Percentiles rank a stretch among this genome's conserved stretches.
These are phyloP conservation scores for Penicillium sp. DNA, from an alignment of 2,329 filamentous ascomycete species.

Conservation along the genomic window DNA sequence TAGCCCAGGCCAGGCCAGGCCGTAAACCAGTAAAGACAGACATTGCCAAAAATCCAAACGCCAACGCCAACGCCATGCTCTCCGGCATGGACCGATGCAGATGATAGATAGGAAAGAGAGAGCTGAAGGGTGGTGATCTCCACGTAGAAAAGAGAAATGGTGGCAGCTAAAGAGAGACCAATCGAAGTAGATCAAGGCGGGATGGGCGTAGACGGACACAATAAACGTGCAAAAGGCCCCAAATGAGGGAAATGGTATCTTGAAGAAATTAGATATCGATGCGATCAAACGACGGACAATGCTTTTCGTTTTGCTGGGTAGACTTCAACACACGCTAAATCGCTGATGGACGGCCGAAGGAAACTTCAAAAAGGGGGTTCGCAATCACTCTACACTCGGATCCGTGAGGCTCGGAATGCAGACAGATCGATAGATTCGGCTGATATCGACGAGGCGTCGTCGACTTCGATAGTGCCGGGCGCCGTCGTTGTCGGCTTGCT, in stretches of 20 bases:
- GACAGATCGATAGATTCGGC: conserved; percentile 39
- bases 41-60: conserved; percentile 10
- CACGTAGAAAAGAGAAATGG: conserved; percentile 2
- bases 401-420: conserved; percentile 35
- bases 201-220: not conserved
- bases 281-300: conserved; percentile 11
- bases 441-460: conserved; percentile 36
- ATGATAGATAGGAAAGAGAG: conserved; percentile 15
- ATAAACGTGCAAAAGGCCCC: conserved; percentile 7
- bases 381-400: conserved; percentile 17
- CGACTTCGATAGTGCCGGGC: conserved; percentile 36
- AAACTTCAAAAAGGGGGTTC: not conserved
- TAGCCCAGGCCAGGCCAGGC: not conserved
- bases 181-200: conserved; percentile 2
- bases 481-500: conserved; percentile 23
- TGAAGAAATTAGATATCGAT: conserved; percentile 9
- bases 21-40: conserved; percentile 1
- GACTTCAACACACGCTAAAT: conserved; percentile 27
- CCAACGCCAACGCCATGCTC: conserved; percentile 26
- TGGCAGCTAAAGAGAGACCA: conserved; percentile 11
- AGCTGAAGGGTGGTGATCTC: not conserved
- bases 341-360: conserved; percentile 14
- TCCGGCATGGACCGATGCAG: conserved; percentile 20
- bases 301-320: conserved; percentile 21
- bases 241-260: conserved; percentile 13